A percentile compares a stretch with the other conserved stretches of the same genome.
phyloP scores from a whole-genome alignment of 139 green algal species.

The Pycnococcus provasolii region DNA sequence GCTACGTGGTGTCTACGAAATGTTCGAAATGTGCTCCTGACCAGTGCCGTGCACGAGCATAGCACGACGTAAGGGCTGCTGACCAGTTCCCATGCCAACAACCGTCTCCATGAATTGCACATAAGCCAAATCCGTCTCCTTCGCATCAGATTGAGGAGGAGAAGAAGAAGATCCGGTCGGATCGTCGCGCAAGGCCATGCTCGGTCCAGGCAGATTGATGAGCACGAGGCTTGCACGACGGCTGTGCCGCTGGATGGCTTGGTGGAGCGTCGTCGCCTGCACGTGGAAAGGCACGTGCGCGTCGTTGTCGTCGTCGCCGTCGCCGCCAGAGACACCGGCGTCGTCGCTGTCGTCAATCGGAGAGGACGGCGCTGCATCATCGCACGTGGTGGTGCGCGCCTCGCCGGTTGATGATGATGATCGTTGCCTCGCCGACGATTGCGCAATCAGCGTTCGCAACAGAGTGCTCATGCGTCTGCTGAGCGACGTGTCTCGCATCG shows the following conservation, averaged over 20 bases:
- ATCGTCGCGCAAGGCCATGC: too few species aligned
- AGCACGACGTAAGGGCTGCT: not conserved
- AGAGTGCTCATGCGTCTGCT: too few species aligned
- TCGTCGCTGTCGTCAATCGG: not conserved
- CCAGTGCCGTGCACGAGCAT: conserved; percentile 10
- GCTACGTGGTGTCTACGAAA: too few species aligned
- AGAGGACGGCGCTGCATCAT: not conserved
- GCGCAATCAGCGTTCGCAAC: not conserved
- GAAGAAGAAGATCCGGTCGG: too few species aligned
- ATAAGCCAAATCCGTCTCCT: not conserved
- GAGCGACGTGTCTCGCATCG: too few species aligned
- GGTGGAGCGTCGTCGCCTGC: not conserved
- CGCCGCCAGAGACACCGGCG: not conserved
- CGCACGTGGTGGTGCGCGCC: not conserved
- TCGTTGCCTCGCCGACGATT: too few species aligned
- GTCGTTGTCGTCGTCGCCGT: not conserved
- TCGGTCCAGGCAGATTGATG: conserved; percentile 1
- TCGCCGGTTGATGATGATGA: not conserved
- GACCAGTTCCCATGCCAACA: not conserved
- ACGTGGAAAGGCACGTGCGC: not conserved
- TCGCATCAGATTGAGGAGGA: not conserved
- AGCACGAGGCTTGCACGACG: not conserved
- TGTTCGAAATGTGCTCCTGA: not conserved
- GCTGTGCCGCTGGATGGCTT: not conserved
- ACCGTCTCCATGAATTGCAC: conserved; percentile 1